phyloP scores from a whole-genome alignment of 345 rosid species.

The Turritis glabra region DNA sequence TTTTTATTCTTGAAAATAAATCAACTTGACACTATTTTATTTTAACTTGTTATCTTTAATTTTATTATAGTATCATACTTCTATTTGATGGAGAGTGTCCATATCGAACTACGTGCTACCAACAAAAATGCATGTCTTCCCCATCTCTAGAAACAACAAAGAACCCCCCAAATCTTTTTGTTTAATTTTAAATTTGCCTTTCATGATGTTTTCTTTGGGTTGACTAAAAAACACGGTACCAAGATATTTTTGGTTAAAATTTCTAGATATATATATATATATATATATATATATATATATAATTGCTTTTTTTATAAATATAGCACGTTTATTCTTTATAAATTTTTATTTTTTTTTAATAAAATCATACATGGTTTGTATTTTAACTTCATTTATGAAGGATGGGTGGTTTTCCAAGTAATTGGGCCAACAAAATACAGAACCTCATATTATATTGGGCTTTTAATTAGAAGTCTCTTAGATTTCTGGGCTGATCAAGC shows the following conservation, averaged over 20 bases:
- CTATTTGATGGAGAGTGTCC: conserved; percentile 14
- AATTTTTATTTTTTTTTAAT: too few species aligned
- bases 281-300: too few species aligned
- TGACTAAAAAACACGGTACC: conserved; percentile 20
- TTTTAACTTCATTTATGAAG: background rate
- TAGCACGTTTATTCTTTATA: conserved; percentile 6
- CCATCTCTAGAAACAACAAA: conserved; percentile 18
- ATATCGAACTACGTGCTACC: conserved; percentile 31
- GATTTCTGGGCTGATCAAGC: background rate
- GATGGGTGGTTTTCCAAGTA: background rate
- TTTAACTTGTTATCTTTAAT: too few species aligned
- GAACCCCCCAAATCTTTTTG: background rate
- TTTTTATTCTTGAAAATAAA: too few species aligned
- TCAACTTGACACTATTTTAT: too few species aligned
- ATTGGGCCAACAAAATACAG: background rate
- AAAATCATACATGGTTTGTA: background rate
- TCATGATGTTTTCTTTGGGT: conserved; percentile 23
- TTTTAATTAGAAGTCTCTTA: background rate
- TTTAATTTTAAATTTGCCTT: conserved; percentile 3
- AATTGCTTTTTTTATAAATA: too few species aligned
- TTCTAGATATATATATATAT: too few species aligned
- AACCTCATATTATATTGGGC: background rate
- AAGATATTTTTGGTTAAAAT: conserved; percentile 19
- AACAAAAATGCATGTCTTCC: conserved; percentile 39
- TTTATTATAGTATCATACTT: too few species aligned